These are phyloP conservation scores for Microbotryum intermedium DNA, from an alignment of 1,284 basidiomycete species.

Conservation along the genomic window DNA sequence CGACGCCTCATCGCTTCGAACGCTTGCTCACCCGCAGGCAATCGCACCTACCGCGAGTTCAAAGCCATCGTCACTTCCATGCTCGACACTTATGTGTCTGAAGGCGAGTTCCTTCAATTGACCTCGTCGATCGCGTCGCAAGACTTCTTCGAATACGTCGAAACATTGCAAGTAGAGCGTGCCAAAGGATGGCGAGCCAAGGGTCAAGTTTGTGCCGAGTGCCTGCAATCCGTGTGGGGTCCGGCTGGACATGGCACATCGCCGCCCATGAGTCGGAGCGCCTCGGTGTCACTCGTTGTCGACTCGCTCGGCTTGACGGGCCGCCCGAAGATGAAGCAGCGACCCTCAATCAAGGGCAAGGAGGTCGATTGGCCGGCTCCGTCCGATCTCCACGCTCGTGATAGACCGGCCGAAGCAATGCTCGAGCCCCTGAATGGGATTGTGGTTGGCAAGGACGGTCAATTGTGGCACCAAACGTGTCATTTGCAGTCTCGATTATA, in stretches of 20 bases:
- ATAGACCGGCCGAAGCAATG: neutral
- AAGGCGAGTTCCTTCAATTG: constrained; percentile 82
- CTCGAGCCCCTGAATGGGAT: constrained; percentile 16
- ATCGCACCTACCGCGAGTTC: constrained; percentile 68
- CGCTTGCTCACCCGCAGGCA: constrained; percentile 39
- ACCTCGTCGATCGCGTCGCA: constrained; percentile 73
- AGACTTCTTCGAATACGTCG: constrained; percentile 69
- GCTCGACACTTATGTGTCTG: constrained; percentile 84
- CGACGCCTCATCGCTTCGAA: constrained; percentile 65
- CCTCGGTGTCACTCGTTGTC: constrained; percentile 23
- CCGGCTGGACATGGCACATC: constrained; percentile 13
- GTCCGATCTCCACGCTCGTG: neutral
- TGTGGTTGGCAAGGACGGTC: constrained; percentile 21
- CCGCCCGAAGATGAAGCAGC: constrained; percentile 28
- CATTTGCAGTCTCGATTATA: neutral
- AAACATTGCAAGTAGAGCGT: constrained; percentile 37
- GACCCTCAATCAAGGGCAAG: constrained; percentile 34
- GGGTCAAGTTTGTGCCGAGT: constrained; percentile 16
- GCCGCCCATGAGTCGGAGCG: constrained; percentile 25
- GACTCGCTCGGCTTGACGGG: constrained; percentile 21
- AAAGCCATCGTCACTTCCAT: constrained; percentile 82
- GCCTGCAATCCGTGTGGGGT: constrained; percentile 23
- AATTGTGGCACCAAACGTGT: constrained; percentile 21
- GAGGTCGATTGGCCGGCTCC: constrained; percentile 32
- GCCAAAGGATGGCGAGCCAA: constrained; percentile 27